phyloP scores from a whole-genome alignment of 1,284 basidiomycete species.

The Exobasidium rhododendri region DNA sequence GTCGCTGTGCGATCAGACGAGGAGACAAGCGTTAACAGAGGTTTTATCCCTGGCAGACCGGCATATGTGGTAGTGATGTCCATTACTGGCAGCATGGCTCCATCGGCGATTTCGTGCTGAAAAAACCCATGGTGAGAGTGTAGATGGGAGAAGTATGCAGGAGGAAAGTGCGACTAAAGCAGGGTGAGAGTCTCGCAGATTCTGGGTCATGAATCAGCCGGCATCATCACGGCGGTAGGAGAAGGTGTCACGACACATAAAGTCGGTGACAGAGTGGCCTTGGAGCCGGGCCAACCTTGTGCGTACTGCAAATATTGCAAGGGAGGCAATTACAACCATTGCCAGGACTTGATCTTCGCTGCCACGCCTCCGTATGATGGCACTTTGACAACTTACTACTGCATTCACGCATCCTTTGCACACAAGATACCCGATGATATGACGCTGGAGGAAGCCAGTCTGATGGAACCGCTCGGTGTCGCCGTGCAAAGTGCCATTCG shows the following conservation, averaged over 20 bases:
- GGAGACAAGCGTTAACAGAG: neutral
- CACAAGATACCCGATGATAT: conserved; percentile 56
- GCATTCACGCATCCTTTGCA: conserved; percentile 48
- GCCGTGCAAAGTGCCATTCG: conserved; percentile 81
- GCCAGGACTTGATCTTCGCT: conserved; percentile 72
- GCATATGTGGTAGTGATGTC: conserved; percentile 69
- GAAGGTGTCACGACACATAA: conserved; percentile 69
- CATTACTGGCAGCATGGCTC: conserved; percentile 49
- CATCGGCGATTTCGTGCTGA: conserved; percentile 67
- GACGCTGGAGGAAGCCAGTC: conserved; percentile 57
- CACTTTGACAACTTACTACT: conserved; percentile 69
- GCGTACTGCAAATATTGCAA: conserved; percentile 63
- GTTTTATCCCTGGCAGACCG: conserved; percentile 61
- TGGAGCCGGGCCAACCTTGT: conserved; percentile 76
- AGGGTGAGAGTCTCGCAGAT: no score
- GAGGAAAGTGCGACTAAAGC: no score
- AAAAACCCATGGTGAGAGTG: conserved; percentile 68
- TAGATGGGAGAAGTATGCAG: conserved; percentile 10
- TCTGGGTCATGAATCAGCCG: conserved; percentile 64
- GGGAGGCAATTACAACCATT: conserved; percentile 54
- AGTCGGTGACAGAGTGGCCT: conserved; percentile 78
- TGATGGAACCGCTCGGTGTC: conserved; percentile 91
- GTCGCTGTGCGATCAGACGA: no score
- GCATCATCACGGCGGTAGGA: conserved; percentile 65
- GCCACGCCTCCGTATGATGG: conserved; percentile 88